phyloP scores from a whole-genome alignment of 805 yeast species.

The Candida khao-thaluensis region DNA sequence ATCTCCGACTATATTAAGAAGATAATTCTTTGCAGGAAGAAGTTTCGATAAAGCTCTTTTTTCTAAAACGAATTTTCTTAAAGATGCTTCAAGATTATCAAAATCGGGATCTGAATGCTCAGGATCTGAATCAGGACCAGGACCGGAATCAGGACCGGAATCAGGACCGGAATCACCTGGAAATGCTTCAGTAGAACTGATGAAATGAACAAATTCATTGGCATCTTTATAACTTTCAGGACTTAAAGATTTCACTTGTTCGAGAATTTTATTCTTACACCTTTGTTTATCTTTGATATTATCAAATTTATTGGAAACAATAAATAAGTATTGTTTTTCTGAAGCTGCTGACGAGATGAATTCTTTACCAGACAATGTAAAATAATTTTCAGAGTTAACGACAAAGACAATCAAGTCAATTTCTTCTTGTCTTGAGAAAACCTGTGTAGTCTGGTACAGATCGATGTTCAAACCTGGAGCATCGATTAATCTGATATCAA shows the following conservation, averaged over 20 bases:
- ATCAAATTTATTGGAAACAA: conserved; percentile 92
- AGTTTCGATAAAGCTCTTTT: conserved; percentile 86
- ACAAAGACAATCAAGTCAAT: conserved; percentile 95
- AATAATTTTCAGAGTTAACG: conserved; percentile 93
- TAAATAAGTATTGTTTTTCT: conserved; percentile 88
- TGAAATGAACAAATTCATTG: conserved; percentile 89
- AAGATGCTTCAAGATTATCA: conserved; percentile 78
- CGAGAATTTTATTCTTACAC: conserved; percentile 73
- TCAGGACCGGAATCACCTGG: conserved; percentile 34
- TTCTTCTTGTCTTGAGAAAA: conserved; percentile 94
- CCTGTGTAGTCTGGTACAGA: conserved; percentile 90
- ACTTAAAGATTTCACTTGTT: conserved; percentile 79
- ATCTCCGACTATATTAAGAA: conserved; percentile 68
- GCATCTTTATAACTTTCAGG: conserved; percentile 92
- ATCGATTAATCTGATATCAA: conserved; percentile 89
- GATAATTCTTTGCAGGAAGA: conserved; percentile 88
- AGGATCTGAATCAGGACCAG: conserved; percentile 16
- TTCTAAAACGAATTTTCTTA: conserved; percentile 82
- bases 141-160: conserved; percentile 25
- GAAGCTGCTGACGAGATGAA: conserved; percentile 87
- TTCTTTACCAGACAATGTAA: conserved; percentile 91
- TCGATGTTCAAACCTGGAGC: conserved; percentile 97
- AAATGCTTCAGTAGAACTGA: conserved; percentile 52
- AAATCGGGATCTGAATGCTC: conserved; percentile 49
- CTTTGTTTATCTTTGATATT: conserved; percentile 75